Evolutionary conservation across 257 asterid genomes (phyloP).

Genomic region (Lantana camara): DNA sequence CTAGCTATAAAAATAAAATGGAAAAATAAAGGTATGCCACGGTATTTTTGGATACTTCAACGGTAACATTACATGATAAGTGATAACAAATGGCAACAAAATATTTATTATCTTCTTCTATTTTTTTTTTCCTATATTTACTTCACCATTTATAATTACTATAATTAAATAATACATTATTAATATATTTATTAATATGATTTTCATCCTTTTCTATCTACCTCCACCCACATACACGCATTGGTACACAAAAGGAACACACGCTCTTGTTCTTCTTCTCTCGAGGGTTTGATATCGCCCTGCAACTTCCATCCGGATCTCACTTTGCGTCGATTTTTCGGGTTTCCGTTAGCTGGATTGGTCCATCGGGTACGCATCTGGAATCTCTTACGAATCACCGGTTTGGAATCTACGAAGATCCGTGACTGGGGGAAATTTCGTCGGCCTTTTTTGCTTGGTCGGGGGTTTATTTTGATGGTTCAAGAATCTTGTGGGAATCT

Average conservation of each 20-base stretch:
- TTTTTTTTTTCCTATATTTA: too few relatives aligned
- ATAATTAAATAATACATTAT: too few relatives aligned
- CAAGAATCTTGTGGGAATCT: constrained; percentile 38
- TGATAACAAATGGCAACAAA: too few relatives aligned
- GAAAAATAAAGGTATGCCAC: too few relatives aligned
- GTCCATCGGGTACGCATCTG: constrained; percentile 23
- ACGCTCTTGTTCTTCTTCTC: constrained; percentile 37
- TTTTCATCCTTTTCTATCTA: constrained; percentile 15
- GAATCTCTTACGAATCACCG: constrained; percentile 22
- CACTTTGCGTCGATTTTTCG: constrained; percentile 25
- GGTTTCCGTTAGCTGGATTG: constrained; percentile 15
- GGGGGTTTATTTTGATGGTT: constrained; percentile 41
- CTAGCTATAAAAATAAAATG: too few relatives aligned
- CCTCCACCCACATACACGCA: constrained; percentile 24
- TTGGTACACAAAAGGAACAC: constrained; percentile 13
- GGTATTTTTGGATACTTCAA: too few relatives aligned
- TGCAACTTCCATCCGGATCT: constrained; percentile 28
- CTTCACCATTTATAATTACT: too few relatives aligned
- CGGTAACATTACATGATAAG: too few relatives aligned
- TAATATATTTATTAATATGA: not conserved
- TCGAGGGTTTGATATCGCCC: constrained; percentile 40
- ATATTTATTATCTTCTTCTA: too few relatives aligned
- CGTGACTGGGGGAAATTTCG: constrained; percentile 23
- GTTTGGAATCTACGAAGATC: constrained; percentile 39
- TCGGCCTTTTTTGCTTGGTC: constrained; percentile 19